A percentile compares a stretch with the other conserved stretches of the same genome.
phyloP scores from a whole-genome alignment of 2,329 filamentous ascomycete genomes.

The Penicillium sp. region DNA sequence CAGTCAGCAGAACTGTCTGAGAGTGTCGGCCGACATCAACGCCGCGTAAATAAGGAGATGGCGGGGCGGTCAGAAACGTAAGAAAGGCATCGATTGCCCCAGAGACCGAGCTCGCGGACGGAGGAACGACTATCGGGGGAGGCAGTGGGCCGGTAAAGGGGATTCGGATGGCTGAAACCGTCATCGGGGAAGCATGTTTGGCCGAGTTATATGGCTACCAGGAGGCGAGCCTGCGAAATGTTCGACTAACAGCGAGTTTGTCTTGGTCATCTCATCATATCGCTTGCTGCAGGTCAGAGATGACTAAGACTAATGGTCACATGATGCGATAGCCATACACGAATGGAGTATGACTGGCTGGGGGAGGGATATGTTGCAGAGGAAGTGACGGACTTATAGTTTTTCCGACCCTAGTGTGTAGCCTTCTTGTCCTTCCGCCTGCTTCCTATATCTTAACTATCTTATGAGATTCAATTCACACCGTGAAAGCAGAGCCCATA shows the following conservation, averaged over 20 bases:
- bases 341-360: too few relatives aligned
- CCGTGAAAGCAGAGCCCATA: too few relatives aligned
- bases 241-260: background rate
- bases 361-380: too few relatives aligned
- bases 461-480: too few relatives aligned
- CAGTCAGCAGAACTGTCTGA: slow-evolving; percentile 72
- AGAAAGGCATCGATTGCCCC: slow-evolving; percentile 79
- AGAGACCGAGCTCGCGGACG: slow-evolving; percentile 68
- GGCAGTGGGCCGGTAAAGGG: slow-evolving; percentile 87
- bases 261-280: background rate
- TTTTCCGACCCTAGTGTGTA: too few relatives aligned
- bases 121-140: slow-evolving; percentile 74
- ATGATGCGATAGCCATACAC: background rate
- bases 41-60: slow-evolving; percentile 55
- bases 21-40: slow-evolving; percentile 50
- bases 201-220: background rate
- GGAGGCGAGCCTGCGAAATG: background rate
- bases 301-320: background rate
- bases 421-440: too few relatives aligned
- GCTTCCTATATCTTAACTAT: too few relatives aligned
- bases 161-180: slow-evolving; percentile 79
- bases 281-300: background rate
- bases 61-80: slow-evolving; percentile 72
- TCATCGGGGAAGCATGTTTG: slow-evolving; percentile 57
- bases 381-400: too few relatives aligned